Evolutionary conservation across 2,329 filamentous ascomycete species (phyloP).

Genomic region (Herpotrichia juniperi): DNA sequence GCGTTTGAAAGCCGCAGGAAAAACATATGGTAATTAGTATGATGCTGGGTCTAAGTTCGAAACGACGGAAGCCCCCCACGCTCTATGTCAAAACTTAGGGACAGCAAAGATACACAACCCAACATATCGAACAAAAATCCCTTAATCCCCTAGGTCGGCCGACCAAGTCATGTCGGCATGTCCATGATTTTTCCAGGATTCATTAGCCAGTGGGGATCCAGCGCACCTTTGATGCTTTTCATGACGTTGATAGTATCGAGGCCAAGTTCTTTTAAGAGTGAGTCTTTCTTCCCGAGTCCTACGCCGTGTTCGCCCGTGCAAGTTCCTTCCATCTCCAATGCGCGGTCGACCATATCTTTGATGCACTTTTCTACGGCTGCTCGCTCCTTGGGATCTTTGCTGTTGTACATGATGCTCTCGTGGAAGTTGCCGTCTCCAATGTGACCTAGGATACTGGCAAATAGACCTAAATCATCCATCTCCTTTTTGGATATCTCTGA

Average conservation of each 20-base stretch:
- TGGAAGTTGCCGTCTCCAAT: slow-evolving; percentile 96
- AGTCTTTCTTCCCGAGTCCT: slow-evolving; percentile 85
- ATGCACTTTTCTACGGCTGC: slow-evolving; percentile 81
- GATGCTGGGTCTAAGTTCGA: not conserved
- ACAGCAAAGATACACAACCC: not conserved
- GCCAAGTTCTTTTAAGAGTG: slow-evolving; percentile 78
- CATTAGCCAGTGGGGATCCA: slow-evolving; percentile 88
- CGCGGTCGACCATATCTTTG: slow-evolving; percentile 88
- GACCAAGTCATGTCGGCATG: slow-evolving; percentile 24
- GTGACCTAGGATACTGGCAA: slow-evolving; percentile 87
- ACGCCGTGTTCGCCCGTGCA: slow-evolving; percentile 90
- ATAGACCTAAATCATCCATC: slow-evolving; percentile 82
- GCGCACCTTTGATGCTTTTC: slow-evolving; percentile 79
- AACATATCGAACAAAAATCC: too few species aligned
- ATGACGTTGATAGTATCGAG: slow-evolving; percentile 82
- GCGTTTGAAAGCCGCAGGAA: slow-evolving; percentile 1
- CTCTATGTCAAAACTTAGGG: slow-evolving; percentile 5
- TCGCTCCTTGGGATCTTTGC: slow-evolving; percentile 69
- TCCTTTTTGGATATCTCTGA: slow-evolving; percentile 85
- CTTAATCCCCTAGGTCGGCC: not conserved
- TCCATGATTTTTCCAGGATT: slow-evolving; percentile 95
- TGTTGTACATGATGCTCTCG: slow-evolving; percentile 87
- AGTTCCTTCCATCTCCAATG: slow-evolving; percentile 91
- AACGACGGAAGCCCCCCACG: slow-evolving; percentile 9
- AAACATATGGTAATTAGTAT: not conserved